Evolutionary conservation across 78 protist genomes (phyloP).

Genomic region (Dictyostelium intermedium): DNA sequence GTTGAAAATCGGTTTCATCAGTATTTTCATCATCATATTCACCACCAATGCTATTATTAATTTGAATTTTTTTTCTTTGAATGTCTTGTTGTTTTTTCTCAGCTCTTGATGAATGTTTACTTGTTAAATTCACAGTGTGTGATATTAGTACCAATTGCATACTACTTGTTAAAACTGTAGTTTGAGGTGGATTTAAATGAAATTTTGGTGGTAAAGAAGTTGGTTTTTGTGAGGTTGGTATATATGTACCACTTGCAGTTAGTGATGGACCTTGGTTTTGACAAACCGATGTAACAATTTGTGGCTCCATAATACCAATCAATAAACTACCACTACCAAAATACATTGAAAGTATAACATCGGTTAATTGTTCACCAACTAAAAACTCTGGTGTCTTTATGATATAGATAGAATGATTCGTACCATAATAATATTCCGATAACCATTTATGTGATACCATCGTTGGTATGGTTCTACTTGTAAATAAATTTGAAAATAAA

Average conservation of each 20-base stretch:
- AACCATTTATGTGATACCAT: slow-evolving; percentile 61
- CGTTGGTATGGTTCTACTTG: slow-evolving; percentile 56
- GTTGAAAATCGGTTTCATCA: neutral
- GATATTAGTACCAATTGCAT: slow-evolving; percentile 66
- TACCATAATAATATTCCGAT: slow-evolving; percentile 72
- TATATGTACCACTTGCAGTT: neutral
- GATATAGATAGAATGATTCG: slow-evolving; percentile 44
- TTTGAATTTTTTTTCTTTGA: neutral
- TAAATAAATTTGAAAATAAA: slow-evolving; percentile 59
- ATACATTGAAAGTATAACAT: slow-evolving; percentile 72
- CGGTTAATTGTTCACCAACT: slow-evolving; percentile 52
- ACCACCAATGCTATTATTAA: neutral
- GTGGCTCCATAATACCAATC: slow-evolving; percentile 50
- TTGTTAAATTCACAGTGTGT: slow-evolving; percentile 24
- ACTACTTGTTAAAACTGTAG: neutral
- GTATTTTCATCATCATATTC: neutral
- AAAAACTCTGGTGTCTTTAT: slow-evolving; percentile 49
- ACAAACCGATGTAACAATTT: neutral
- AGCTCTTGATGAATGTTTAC: neutral
- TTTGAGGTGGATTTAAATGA: slow-evolving; percentile 25
- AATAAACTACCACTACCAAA: slow-evolving; percentile 72
- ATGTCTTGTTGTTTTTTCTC: slow-evolving; percentile 1
- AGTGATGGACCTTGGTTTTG: neutral
- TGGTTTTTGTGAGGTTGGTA: neutral
- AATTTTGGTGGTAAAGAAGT: neutral